Evolutionary conservation across 345 rosid species (phyloP).

Genomic region (Noccaea bulbosa): DNA sequence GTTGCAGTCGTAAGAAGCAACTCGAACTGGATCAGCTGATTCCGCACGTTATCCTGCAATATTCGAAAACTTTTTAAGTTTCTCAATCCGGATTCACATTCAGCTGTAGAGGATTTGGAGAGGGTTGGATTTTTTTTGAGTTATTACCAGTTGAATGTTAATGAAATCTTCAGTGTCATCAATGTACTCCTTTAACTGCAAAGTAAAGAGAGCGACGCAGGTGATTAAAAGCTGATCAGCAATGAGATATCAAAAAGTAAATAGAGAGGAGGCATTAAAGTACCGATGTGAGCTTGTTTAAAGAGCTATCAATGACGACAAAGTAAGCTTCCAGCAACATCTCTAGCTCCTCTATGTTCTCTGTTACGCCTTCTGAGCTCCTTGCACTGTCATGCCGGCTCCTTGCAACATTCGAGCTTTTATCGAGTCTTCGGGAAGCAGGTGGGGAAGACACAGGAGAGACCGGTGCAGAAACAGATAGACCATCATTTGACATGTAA

Average conservation of each 20-base stretch:
- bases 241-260: neutral
- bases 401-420: conserved; percentile 85
- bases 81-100: neutral
- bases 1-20: conserved; percentile 90
- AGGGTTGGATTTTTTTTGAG: conserved; percentile 3
- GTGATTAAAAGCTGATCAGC: conserved; percentile 1
- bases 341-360: conserved; percentile 91
- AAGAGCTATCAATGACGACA: conserved; percentile 93
- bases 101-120: neutral
- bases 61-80: neutral
- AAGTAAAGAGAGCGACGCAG: neutral
- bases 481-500: conserved; percentile 73
- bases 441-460: conserved; percentile 95
- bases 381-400: conserved; percentile 91
- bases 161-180: conserved; percentile 98
- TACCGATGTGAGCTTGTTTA: conserved; percentile 98
- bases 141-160: conserved; percentile 86
- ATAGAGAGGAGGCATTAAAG: neutral
- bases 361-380: conserved; percentile 76
- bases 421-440: conserved; percentile 77
- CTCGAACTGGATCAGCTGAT: conserved; percentile 97
- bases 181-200: conserved; percentile 95
- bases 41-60: conserved; percentile 90
- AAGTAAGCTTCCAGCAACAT: conserved; percentile 99
- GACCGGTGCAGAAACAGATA: conserved; percentile 87